These are phyloP conservation scores for Rhynchospora breviuscula DNA, from an alignment of 176 grass and related monocot species.

Conservation along the genomic window DNA sequence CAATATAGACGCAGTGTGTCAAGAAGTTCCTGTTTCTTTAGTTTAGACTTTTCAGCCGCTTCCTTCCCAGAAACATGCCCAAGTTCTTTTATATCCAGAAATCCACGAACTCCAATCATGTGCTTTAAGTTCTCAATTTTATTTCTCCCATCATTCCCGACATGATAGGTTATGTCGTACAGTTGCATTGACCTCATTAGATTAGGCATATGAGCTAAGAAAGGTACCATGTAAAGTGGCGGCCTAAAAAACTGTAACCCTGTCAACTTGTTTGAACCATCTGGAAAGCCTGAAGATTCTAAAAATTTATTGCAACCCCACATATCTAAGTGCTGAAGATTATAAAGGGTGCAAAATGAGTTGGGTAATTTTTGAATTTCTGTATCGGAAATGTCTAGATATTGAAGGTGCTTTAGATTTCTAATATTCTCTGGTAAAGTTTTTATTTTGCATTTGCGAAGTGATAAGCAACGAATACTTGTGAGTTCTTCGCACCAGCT, in stretches of 20 bases:
- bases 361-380: not conserved
- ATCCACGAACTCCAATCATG: not conserved
- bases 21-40: not conserved
- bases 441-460: not conserved
- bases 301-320: not conserved
- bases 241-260: not conserved
- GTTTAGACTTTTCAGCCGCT: not conserved
- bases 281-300: not conserved
- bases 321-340: not conserved
- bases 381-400: not conserved
- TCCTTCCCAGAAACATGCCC: not conserved
- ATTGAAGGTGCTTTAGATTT: not conserved
- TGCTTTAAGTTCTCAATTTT: not conserved
- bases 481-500: not conserved
- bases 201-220: not conserved
- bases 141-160: not conserved
- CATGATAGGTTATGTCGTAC: not conserved
- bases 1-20: not conserved
- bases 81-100: not conserved
- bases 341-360: not conserved
- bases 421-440: not conserved
- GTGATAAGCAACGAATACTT: slow-evolving; percentile 1
- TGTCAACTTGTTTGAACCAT: not conserved
- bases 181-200: not conserved
- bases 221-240: no score